A percentile compares a stretch with the other conserved stretches of the same genome.
Conservation (phyloP, 1,284 basidiomycete species). For the Heterobasidion parviporum region DNA sequence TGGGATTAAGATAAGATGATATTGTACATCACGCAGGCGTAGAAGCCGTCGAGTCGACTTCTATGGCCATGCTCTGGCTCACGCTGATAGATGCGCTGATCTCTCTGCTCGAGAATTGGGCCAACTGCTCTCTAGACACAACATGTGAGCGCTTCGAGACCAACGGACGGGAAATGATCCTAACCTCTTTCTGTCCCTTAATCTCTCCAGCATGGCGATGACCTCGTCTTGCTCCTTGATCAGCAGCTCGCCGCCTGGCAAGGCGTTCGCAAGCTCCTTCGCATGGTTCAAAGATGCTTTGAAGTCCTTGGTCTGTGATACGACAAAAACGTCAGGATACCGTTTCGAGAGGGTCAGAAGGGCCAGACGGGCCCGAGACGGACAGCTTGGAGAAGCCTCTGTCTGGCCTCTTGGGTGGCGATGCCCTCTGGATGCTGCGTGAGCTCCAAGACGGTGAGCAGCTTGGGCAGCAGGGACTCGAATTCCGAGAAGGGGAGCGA, state of each 20-base stretch:
- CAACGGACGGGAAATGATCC: conserved; percentile 7
- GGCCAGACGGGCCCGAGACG: conserved; percentile 13
- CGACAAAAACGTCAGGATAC: not conserved
- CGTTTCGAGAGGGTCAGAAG: not conserved
- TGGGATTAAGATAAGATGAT: not conserved
- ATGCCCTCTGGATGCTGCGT: conserved; percentile 45
- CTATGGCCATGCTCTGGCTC: conserved; percentile 28
- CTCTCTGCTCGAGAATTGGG: conserved; percentile 27
- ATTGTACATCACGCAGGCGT: conserved; percentile 21
- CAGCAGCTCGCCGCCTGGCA: conserved; percentile 60
- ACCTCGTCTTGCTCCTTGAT: conserved; percentile 59
- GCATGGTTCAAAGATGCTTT: conserved; percentile 47
- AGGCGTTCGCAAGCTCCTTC: conserved; percentile 41
- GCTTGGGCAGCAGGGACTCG: conserved; percentile 43
- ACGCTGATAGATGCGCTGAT: conserved; percentile 12
- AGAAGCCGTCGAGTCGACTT: conserved; percentile 48
- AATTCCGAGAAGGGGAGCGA: conserved; percentile 36
- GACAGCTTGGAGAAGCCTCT: conserved; percentile 56
- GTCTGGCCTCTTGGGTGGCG: conserved; percentile 45
- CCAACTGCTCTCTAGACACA: conserved; percentile 28
- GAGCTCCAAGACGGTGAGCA: conserved; percentile 44
- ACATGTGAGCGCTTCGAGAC: not conserved
- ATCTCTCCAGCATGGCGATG: conserved; percentile 49
- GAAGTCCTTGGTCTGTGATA: conserved; percentile 53
- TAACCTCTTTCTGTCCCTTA: conserved; percentile 53